These are phyloP conservation scores for Xylaria sp. DNA, from an alignment of 2,329 filamentous ascomycete genomes.

Conservation along the genomic window DNA sequence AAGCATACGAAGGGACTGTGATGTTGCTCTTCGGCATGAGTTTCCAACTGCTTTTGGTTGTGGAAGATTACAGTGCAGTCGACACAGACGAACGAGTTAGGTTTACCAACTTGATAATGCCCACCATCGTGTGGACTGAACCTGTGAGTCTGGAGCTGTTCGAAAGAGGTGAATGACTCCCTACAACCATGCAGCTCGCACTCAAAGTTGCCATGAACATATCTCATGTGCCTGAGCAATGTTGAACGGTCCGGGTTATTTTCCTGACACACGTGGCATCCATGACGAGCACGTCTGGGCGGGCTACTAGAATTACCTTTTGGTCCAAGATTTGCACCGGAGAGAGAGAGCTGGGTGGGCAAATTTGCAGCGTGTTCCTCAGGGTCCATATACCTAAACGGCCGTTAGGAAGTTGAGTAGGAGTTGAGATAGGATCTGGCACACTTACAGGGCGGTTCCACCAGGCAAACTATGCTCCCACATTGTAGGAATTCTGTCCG, in stretches of 20 bases:
- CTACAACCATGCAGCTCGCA: background rate
- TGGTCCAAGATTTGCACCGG: background rate
- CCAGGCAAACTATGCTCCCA: too few relatives aligned
- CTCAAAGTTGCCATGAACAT: background rate
- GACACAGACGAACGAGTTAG: constrained; percentile 10
- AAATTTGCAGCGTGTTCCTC: background rate
- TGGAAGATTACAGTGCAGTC: constrained; percentile 16
- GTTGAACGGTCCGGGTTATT: background rate
- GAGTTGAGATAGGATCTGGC: background rate
- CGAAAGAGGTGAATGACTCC: background rate
- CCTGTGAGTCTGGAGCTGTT: background rate
- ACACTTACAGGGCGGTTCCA: background rate
- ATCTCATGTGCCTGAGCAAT: background rate
- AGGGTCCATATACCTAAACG: background rate
- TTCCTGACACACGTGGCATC: background rate
- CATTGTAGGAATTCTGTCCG: too few relatives aligned
- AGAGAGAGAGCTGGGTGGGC: background rate
- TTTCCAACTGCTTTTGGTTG: background rate
- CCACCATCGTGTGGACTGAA: background rate
- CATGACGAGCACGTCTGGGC: background rate
- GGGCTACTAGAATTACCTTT: background rate
- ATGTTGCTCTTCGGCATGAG: constrained; percentile 10
- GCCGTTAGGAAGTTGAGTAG: background rate
- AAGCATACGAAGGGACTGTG: constrained; percentile 26
- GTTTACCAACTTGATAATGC: constrained; percentile 17